A percentile compares a stretch with the other conserved stretches of the same genome.
phyloP scores from a whole-genome alignment of 345 rosid species.

The Populus davidiana region DNA sequence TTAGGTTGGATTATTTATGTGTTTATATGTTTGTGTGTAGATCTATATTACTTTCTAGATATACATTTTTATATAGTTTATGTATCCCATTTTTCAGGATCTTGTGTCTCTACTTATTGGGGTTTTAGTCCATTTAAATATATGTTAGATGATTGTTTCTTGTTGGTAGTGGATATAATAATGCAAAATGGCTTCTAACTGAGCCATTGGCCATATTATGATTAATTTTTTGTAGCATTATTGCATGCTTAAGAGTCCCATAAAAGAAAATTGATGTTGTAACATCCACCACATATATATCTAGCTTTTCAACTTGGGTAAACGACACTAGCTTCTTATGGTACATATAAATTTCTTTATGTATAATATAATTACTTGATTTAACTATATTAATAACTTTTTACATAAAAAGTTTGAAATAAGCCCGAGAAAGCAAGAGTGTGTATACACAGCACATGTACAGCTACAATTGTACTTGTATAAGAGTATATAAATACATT shows the following conservation, averaged over 20 bases:
- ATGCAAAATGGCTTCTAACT: background rate
- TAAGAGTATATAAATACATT: background rate
- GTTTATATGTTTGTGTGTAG: background rate
- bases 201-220: background rate
- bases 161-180: too few species aligned
- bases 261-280: background rate
- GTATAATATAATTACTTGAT: background rate
- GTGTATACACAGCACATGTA: background rate
- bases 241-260: background rate
- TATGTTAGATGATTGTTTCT: too few species aligned
- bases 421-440: background rate
- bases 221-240: too few species aligned
- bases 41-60: background rate
- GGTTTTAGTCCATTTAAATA: too few species aligned
- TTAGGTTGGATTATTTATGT: background rate
- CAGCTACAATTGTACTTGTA: background rate
- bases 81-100: too few species aligned
- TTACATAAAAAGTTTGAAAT: background rate
- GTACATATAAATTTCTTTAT: background rate
- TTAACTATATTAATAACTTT: background rate
- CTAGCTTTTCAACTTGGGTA: background rate
- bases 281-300: background rate
- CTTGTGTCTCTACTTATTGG: too few species aligned
- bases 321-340: background rate
- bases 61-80: too few species aligned